A percentile compares a stretch with the other conserved stretches of the same genome.
These are phyloP conservation scores for Leccinum imitatum DNA, from an alignment of 768 basidiomycete species.

Conservation along the genomic window DNA sequence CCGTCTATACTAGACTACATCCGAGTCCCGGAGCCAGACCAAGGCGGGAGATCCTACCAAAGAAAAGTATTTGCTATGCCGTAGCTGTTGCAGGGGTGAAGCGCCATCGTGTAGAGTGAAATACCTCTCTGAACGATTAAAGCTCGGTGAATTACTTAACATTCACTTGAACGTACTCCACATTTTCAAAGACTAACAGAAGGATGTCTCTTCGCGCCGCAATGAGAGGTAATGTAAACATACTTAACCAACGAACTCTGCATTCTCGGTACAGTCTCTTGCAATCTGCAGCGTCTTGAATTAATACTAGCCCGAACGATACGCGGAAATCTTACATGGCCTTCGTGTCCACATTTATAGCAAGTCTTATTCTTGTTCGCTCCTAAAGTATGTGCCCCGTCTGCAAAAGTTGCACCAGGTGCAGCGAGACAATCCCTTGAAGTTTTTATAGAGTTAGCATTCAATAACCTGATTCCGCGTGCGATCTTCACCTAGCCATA, in stretches of 20 bases:
- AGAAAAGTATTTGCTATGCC: background rate
- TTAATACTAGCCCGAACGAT: slow-evolving; percentile 7
- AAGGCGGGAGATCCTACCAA: background rate
- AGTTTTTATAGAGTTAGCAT: slow-evolving; percentile 8
- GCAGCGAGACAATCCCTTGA: slow-evolving; percentile 80
- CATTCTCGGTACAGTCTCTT: slow-evolving; percentile 60
- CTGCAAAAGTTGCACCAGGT: slow-evolving; percentile 51
- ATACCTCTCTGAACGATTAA: slow-evolving; percentile 5
- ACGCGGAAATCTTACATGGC: slow-evolving; percentile 60
- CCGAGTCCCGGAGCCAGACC: background rate
- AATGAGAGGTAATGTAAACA: slow-evolving; percentile 7
- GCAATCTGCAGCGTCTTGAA: slow-evolving; percentile 47
- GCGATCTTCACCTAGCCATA: slow-evolving; percentile 61
- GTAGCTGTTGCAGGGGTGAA: background rate
- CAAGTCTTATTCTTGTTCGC: slow-evolving; percentile 74
- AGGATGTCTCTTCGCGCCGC: slow-evolving; percentile 11
- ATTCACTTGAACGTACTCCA: slow-evolving; percentile 16
- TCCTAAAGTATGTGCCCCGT: slow-evolving; percentile 41
- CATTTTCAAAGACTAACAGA: slow-evolving; percentile 20
- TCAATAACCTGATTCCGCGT: background rate
- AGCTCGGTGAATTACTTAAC: slow-evolving; percentile 8
- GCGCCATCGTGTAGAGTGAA: background rate
- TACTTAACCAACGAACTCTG: slow-evolving; percentile 49
- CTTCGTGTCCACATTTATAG: slow-evolving; percentile 86
- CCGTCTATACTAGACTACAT: slow-evolving; percentile 14